A percentile compares a stretch with the other conserved stretches of the same genome.
phyloP scores from a whole-genome alignment of 495 filamentous ascomycete genomes.

The Acidomyces sp. region DNA sequence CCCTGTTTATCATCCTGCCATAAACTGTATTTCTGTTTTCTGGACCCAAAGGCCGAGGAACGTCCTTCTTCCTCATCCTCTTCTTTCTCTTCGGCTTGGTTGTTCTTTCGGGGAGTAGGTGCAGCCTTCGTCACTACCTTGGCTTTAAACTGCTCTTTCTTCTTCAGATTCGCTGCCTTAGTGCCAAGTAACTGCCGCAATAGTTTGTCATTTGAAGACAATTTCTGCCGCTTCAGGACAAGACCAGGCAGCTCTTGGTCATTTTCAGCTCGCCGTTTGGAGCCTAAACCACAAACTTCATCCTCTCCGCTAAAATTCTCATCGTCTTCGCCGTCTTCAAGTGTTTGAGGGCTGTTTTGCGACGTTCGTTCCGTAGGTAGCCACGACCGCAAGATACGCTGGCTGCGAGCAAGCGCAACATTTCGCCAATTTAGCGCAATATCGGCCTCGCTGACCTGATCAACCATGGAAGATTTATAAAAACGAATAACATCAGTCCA shows the following conservation, averaged over 20 bases:
- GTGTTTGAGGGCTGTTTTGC: slow-evolving; percentile 31
- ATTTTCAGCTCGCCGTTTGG: slow-evolving; percentile 25
- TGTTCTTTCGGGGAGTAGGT: too few relatives aligned
- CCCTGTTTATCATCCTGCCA: not conserved
- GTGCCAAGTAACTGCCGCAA: slow-evolving; percentile 34
- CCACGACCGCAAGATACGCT: slow-evolving; percentile 37
- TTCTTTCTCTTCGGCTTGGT: slow-evolving; percentile 17
- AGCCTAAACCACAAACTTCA: slow-evolving; percentile 24
- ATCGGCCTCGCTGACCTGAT: slow-evolving; percentile 22
- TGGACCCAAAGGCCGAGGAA: slow-evolving; percentile 24
- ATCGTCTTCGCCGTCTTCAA: slow-evolving; percentile 21
- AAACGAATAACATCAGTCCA: too few relatives aligned
- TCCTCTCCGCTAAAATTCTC: slow-evolving; percentile 31
- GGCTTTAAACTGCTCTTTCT: too few relatives aligned
- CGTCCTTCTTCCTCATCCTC: slow-evolving; percentile 26
- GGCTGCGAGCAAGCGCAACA: slow-evolving; percentile 33
- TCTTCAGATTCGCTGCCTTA: slow-evolving; percentile 22
- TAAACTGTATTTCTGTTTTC: slow-evolving; percentile 9
- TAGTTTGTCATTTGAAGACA: slow-evolving; percentile 32
- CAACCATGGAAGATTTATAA: not conserved
- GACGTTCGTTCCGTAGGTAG: slow-evolving; percentile 27
- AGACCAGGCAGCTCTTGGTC: slow-evolving; percentile 31
- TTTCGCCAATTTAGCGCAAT: slow-evolving; percentile 34
- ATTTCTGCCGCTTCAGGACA: slow-evolving; percentile 29
- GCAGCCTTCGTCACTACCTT: too few relatives aligned